These are phyloP conservation scores for Gryganskiella cystojenkinii DNA, from an alignment of 192 early-diverging fungal genomes.

Conservation along the genomic window DNA sequence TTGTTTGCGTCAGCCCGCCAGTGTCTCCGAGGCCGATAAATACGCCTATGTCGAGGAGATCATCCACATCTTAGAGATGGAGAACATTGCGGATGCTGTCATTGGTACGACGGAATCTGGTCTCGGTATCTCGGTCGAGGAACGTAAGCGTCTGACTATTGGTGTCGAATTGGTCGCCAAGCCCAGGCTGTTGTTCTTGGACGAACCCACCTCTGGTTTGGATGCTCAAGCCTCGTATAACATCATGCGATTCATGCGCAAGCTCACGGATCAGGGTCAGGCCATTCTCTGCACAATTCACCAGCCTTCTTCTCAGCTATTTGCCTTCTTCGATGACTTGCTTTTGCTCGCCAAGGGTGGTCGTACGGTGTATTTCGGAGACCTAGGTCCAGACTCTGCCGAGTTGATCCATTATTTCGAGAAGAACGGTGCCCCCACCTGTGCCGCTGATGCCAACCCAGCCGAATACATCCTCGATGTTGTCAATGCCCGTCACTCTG, in stretches of 20 bases:
- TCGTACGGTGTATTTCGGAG: constrained; percentile 83
- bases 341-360: constrained; percentile 85
- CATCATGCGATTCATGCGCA: constrained; percentile 77
- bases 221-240: constrained; percentile 85
- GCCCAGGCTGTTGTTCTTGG: constrained; percentile 86
- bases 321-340: constrained; percentile 88
- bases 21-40: constrained; percentile 74
- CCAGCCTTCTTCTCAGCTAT: constrained; percentile 85
- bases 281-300: constrained; percentile 88
- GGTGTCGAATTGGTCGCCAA: constrained; percentile 86
- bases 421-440: constrained; percentile 72
- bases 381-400: constrained; percentile 74
- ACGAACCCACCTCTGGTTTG: constrained; percentile 91
- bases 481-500: constrained; percentile 73
- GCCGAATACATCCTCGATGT: constrained; percentile 91
- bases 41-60: constrained; percentile 81
- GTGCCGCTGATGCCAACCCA: constrained; percentile 76
- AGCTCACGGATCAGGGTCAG: constrained; percentile 72
- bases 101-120: constrained; percentile 78
- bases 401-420: constrained; percentile 82
- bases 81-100: constrained; percentile 75
- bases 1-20: constrained; percentile 74
- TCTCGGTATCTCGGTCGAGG: constrained; percentile 87
- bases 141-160: constrained; percentile 90
- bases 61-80: constrained; percentile 79